These are phyloP conservation scores for Jackrogersella minutella DNA, from an alignment of 495 filamentous ascomycete species.

Conservation along the genomic window DNA sequence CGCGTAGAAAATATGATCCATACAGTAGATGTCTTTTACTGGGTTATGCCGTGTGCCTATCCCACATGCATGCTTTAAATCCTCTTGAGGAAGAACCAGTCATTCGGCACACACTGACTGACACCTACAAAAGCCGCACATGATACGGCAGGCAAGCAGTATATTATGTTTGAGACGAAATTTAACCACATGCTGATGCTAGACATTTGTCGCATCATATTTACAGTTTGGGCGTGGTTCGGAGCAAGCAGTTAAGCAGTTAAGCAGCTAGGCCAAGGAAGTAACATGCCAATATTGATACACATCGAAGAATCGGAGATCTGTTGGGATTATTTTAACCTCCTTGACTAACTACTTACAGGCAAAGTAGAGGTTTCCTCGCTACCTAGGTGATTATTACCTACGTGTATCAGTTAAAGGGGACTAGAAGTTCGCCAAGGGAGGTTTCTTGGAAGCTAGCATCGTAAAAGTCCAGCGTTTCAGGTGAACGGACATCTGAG, in stretches of 20 bases:
- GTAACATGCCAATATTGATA: neutral
- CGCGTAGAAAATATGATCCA: constrained; percentile 7
- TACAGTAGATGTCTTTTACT: constrained; percentile 11
- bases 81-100: constrained; percentile 28
- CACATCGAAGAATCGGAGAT: neutral
- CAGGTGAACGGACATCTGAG: constrained; percentile 28
- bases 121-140: constrained; percentile 11
- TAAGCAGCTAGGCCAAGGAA: neutral
- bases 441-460: neutral
- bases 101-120: constrained; percentile 17
- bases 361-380: neutral
- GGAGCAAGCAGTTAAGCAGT: neutral
- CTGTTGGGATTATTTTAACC: neutral
- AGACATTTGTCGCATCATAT: constrained; percentile 20
- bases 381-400: neutral
- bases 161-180: constrained; percentile 13
- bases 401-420: neutral
- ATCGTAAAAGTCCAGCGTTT: constrained; percentile 28
- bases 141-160: constrained; percentile 29
- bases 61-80: constrained; percentile 30
- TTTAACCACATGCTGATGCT: constrained; percentile 5
- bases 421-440: constrained; percentile 11
- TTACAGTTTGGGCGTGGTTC: constrained; percentile 2
- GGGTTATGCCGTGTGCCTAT: constrained; percentile 15
- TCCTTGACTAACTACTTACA: neutral